Evolutionary conservation across 2,329 filamentous ascomycete species (phyloP).

Genomic region (Exophiala xenobiotica): DNA sequence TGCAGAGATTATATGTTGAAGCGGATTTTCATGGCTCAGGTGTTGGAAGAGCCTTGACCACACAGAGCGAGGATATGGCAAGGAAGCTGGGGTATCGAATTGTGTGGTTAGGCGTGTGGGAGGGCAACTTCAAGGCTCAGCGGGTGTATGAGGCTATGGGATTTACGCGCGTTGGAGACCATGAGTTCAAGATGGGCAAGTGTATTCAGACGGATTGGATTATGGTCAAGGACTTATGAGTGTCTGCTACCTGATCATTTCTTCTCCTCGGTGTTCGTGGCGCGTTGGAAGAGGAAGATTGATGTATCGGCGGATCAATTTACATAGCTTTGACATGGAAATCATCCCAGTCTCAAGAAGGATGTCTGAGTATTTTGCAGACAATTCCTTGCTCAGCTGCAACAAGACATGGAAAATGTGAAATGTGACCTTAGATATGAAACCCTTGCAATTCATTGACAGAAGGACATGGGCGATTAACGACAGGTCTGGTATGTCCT

Average conservation of each 20-base stretch:
- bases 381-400: not conserved
- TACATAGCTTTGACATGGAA: no score
- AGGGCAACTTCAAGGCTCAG: slow-evolving; percentile 28
- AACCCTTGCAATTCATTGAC: slow-evolving; percentile 26
- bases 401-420: not conserved
- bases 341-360: no score
- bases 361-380: no score
- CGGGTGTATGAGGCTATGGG: slow-evolving; percentile 23
- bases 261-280: no score
- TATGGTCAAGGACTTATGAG: slow-evolving; percentile 25
- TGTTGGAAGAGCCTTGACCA: slow-evolving; percentile 15
- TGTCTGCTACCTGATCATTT: no score
- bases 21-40: slow-evolving; percentile 19
- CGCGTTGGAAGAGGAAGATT: no score
- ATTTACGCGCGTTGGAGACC: slow-evolving; percentile 22
- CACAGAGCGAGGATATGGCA: slow-evolving; percentile 14
- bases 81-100: slow-evolving; percentile 12
- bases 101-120: slow-evolving; percentile 28
- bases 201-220: slow-evolving; percentile 30
- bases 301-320: no score
- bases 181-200: slow-evolving; percentile 28
- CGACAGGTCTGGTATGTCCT: slow-evolving; percentile 25
- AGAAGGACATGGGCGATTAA: slow-evolving; percentile 28
- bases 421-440: slow-evolving; percentile 31
- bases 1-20: slow-evolving; percentile 26